Evolutionary conservation across 2,329 filamentous ascomycete genomes (phyloP), one percentile per base, ranked within the genome.

Genomic region (Claviceps sp.): DNA sequence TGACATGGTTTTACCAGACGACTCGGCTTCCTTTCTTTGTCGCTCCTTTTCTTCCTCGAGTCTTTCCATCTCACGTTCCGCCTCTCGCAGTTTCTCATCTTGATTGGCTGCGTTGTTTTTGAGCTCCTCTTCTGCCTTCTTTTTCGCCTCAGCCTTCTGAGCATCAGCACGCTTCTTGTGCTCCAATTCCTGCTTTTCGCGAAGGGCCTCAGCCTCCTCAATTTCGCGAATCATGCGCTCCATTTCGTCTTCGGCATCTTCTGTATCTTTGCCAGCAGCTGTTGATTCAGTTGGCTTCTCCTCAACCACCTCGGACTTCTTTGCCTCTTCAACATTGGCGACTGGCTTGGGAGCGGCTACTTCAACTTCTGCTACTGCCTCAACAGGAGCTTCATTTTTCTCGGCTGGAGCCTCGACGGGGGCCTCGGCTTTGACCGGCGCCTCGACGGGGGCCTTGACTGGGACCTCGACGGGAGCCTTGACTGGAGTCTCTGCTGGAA

Each of bases 51-150:
- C 84, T 67, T 88, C 84, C 63, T 89, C 86, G 1, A 85, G 70
- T 54, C 79, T 81, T 61, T 85, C 83, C 75, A 82, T 84, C 68
- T 85, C 85, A 20, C 77, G 76, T 64, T 88, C 85, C 55, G 83
- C 78, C 66, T 89, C 85, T 20, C 78, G 79, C 54, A 89, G 78
- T 68, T 83, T 85, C 53, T 75, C 75, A 63, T 82, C 78, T 50
- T 72, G 74, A n/a, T 79, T 76, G 4, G 74, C 79, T 40, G 76
- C 74, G 37, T 72, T 74, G 9, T 67, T 64, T 50, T 65, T 65
- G 46, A 64, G 58, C 24, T 70, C 65, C 16, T 67, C 69, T 2
- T 75, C 74, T 47, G 75, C 76, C 52, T 75, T 72, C 9, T 71
- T 73, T 57, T 78, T 78, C 22, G 71, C 71, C 0, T 68, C 70